Evolutionary conservation across 768 basidiomycete species (phyloP).

Genomic region (Stropharia rugosoannulata): DNA sequence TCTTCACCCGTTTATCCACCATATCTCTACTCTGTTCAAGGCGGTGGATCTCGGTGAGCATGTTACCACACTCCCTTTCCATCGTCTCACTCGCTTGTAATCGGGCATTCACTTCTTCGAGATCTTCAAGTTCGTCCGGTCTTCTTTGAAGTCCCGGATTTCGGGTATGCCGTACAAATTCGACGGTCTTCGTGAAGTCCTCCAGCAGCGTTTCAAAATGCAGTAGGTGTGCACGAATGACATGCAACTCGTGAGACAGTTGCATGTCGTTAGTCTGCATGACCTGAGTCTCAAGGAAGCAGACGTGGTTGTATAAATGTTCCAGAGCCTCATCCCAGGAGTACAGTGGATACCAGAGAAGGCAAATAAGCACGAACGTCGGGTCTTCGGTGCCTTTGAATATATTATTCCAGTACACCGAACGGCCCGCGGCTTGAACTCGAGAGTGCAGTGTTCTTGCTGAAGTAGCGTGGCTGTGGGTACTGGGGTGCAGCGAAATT

Average conservation of each 20-base stretch:
- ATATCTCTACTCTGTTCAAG: slow-evolving; percentile 39
- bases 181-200: slow-evolving; percentile 52
- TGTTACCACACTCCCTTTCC: slow-evolving; percentile 43
- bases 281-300: slow-evolving; percentile 35
- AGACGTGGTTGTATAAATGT: slow-evolving; percentile 48
- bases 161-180: slow-evolving; percentile 44
- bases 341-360: slow-evolving; percentile 60
- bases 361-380: slow-evolving; percentile 51
- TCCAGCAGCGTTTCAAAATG: slow-evolving; percentile 53
- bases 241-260: slow-evolving; percentile 47
- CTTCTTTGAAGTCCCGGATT: slow-evolving; percentile 43
- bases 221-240: slow-evolving; percentile 56
- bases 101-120: slow-evolving; percentile 1
- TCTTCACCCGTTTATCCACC: slow-evolving; percentile 45
- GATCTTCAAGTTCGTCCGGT: slow-evolving; percentile 1
- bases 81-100: slow-evolving; percentile 19
- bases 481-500: slow-evolving; percentile 41
- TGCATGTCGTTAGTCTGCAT: slow-evolving; percentile 2
- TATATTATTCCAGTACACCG: slow-evolving; percentile 46
- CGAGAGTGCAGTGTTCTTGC: slow-evolving; percentile 35
- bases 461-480: slow-evolving; percentile 31
- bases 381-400: slow-evolving; percentile 44
- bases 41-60: slow-evolving; percentile 49
- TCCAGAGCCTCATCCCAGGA: slow-evolving; percentile 62
- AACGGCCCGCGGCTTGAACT: slow-evolving; percentile 35